Evolutionary conservation across 352 stramenopile genomes (phyloP).

Genomic region (Halophytophthora polymorphica): DNA sequence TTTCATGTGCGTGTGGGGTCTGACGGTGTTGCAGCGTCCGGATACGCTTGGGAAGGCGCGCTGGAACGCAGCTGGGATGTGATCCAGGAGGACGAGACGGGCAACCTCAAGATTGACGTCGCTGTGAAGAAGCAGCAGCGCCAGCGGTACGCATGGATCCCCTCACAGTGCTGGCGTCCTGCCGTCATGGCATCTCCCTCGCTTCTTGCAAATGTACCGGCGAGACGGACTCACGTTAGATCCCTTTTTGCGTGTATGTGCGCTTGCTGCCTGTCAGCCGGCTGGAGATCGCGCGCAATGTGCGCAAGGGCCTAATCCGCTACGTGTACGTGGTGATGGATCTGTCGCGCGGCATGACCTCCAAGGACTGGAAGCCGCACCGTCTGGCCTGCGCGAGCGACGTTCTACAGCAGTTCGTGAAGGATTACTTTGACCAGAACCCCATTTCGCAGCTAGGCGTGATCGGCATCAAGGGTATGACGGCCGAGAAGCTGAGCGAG

Average conservation of each 20-base stretch:
- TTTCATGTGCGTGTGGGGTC: background rate
- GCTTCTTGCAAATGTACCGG: conserved; percentile 1
- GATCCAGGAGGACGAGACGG: conserved; percentile 82
- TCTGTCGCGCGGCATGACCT: conserved; percentile 82
- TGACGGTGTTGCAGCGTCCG: conserved; percentile 33
- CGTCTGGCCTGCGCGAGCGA: conserved; percentile 61
- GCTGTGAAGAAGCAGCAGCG: conserved; percentile 63
- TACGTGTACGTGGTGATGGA: conserved; percentile 86
- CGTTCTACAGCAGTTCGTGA: conserved; percentile 82
- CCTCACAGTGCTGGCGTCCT: too few species aligned
- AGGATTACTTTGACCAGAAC: conserved; percentile 94
- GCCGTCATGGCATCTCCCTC: background rate
- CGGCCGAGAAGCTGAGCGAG: conserved; percentile 89
- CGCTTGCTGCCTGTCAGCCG: conserved; percentile 26
- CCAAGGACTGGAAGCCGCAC: conserved; percentile 87
- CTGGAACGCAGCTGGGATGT: conserved; percentile 85
- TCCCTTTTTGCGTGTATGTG: background rate
- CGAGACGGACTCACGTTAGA: conserved; percentile 2
- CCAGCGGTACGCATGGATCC: conserved; percentile 68
- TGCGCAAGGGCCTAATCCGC: conserved; percentile 82
- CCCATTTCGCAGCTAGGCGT: conserved; percentile 91
- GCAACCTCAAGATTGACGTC: conserved; percentile 75
- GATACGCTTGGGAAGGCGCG: conserved; percentile 82
- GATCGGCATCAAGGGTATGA: conserved; percentile 88
- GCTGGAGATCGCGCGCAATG: conserved; percentile 80